phyloP scores from a whole-genome alignment of 371 early-diverging fungal genomes.

The Syncephalastrum contaminatum region DNA sequence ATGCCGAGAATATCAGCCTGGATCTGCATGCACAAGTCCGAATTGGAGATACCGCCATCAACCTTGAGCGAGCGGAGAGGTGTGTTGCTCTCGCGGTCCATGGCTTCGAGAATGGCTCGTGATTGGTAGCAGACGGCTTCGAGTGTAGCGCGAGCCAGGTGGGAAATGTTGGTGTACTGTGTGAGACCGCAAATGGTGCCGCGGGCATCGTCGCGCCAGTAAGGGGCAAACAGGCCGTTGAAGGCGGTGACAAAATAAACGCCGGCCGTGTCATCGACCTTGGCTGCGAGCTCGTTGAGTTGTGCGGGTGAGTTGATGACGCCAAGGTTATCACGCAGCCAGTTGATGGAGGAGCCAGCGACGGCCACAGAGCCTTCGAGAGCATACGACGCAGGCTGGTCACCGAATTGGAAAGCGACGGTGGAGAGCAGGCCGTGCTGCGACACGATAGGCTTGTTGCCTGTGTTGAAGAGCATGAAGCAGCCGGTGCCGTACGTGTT shows the following conservation, averaged over 20 bases:
- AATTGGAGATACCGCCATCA: slow-evolving; percentile 93
- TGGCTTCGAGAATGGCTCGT: slow-evolving; percentile 86
- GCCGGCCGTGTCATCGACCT: slow-evolving; percentile 76
- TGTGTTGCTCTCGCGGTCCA: slow-evolving; percentile 75
- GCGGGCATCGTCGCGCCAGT: slow-evolving; percentile 90
- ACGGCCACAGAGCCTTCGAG: slow-evolving; percentile 94
- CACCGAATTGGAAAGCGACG: slow-evolving; percentile 86
- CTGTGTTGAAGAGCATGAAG: slow-evolving; percentile 96
- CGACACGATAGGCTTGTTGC: slow-evolving; percentile 72
- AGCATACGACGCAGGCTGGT: slow-evolving; percentile 73
- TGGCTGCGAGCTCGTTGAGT: slow-evolving; percentile 49
- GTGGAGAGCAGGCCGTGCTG: slow-evolving; percentile 87
- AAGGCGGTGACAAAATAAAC: slow-evolving; percentile 96
- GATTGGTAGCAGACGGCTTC: slow-evolving; percentile 94
- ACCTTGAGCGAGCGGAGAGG: slow-evolving; percentile 73
- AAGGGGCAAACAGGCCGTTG: slow-evolving; percentile 90
- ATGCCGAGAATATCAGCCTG: slow-evolving; percentile 87
- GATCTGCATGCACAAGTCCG: slow-evolving; percentile 87
- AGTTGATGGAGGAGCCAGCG: slow-evolving; percentile 90
- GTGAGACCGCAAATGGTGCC: slow-evolving; percentile 88
- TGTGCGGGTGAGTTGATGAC: slow-evolving; percentile 73
- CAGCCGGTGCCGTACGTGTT: slow-evolving; percentile 96
- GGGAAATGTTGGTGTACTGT: slow-evolving; percentile 78
- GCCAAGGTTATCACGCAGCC: slow-evolving; percentile 86
- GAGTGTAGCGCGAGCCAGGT: slow-evolving; percentile 84